Percentiles rank a stretch among this genome's conserved stretches.
Conservation (phyloP, 1,284 basidiomycete genomes). For the Salmacisia buchloeana region DNA sequence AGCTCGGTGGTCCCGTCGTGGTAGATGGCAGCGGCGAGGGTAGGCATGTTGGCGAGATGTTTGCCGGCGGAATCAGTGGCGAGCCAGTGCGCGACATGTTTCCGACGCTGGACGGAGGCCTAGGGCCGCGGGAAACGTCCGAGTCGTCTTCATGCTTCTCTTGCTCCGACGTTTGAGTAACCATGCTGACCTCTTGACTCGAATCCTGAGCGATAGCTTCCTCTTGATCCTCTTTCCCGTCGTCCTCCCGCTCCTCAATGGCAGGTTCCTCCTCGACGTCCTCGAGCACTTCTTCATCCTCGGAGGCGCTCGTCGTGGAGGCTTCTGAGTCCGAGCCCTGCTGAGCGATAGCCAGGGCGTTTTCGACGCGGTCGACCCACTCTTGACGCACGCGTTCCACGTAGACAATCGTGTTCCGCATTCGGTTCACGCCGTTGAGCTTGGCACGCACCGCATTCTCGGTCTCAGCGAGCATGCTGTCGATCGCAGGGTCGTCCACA, state of each 20-base stretch:
- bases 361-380: constrained; percentile 83
- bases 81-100: background rate
- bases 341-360: constrained; percentile 58
- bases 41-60: background rate
- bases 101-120: background rate
- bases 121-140: background rate
- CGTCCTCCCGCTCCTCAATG: constrained; percentile 3
- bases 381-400: constrained; percentile 94
- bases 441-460: constrained; percentile 86
- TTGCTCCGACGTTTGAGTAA: background rate
- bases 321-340: background rate
- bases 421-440: constrained; percentile 86
- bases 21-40: constrained; percentile 4
- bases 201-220: background rate
- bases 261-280: constrained; percentile 9
- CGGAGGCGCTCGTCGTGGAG: constrained; percentile 10
- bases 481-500: constrained; percentile 69
- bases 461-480: constrained; percentile 74
- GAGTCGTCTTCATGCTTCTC: background rate
- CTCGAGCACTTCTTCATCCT: constrained; percentile 19
- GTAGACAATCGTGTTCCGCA: constrained; percentile 97
- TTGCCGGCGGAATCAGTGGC: background rate
- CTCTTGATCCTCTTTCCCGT: constrained; percentile 41
- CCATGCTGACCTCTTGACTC: background rate
- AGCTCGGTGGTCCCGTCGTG: background rate